These are phyloP conservation scores for Emmonsiellopsis sp. DNA, from an alignment of 2,329 filamentous ascomycete genomes.

Conservation along the genomic window DNA sequence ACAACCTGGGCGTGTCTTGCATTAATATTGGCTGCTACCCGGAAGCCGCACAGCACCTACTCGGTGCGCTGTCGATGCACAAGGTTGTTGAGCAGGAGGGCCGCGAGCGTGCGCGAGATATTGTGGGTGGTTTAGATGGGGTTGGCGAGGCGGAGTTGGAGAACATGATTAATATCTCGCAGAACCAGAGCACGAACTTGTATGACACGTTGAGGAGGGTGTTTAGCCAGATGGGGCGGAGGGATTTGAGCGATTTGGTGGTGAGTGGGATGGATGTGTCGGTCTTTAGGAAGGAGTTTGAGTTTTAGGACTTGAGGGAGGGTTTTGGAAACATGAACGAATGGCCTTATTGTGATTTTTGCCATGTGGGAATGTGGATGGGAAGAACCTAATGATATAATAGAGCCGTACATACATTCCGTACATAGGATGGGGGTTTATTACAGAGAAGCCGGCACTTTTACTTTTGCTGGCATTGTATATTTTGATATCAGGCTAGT, in stretches of 20 bases:
- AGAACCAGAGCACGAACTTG: constrained; percentile 94
- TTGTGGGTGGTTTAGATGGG: constrained; percentile 53
- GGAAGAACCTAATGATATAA: too few relatives aligned
- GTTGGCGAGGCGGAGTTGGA: constrained; percentile 67
- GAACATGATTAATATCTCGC: constrained; percentile 64
- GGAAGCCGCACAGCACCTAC: constrained; percentile 83
- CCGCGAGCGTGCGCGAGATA: constrained; percentile 71
- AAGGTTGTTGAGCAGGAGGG: constrained; percentile 82
- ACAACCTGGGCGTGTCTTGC: constrained; percentile 92
- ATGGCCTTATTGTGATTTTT: background rate
- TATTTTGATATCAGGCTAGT: too few relatives aligned
- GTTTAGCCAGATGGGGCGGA: constrained; percentile 89
- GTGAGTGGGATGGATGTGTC: constrained; percentile 85
- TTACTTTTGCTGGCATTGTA: too few relatives aligned
- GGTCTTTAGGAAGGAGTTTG: constrained; percentile 79
- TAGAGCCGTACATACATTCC: too few relatives aligned
- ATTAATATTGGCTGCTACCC: constrained; percentile 96
- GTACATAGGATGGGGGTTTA: too few relatives aligned
- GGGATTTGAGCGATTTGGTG: constrained; percentile 81
- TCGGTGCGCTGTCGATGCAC: constrained; percentile 91
- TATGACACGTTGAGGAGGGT: constrained; percentile 90
- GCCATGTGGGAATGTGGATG: too few relatives aligned
- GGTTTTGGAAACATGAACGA: background rate
- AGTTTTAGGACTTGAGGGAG: constrained; percentile 48
- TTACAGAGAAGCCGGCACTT: too few relatives aligned